phyloP scores from a whole-genome alignment of 2,329 filamentous ascomycete genomes.

The Macrophomina phaseolina region DNA sequence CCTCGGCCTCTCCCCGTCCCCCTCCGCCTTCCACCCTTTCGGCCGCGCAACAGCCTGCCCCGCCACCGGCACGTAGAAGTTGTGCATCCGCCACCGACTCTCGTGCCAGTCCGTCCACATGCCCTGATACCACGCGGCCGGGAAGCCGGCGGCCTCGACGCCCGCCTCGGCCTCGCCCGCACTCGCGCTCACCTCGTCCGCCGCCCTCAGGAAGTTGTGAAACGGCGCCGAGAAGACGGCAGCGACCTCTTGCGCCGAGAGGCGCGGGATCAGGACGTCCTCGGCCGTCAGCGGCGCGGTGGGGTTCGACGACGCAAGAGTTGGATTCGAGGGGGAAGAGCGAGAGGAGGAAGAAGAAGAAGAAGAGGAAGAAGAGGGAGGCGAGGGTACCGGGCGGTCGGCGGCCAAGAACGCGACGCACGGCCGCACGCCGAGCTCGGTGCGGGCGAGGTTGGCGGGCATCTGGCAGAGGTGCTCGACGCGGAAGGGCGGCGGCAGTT shows the following conservation, averaged over 20 bases:
- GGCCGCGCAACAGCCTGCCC: constrained; percentile 73
- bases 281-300: constrained; percentile 54
- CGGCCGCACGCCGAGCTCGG: constrained; percentile 56
- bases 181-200: constrained; percentile 57
- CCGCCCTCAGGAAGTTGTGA: constrained; percentile 73
- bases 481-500: constrained; percentile 76
- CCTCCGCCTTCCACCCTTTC: constrained; percentile 22
- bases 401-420: constrained; percentile 66
- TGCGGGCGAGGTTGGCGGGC: constrained; percentile 62
- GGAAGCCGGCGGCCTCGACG: constrained; percentile 39
- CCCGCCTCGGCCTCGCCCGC: constrained; percentile 25
- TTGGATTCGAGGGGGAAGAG: constrained; percentile 18
- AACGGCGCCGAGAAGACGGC: constrained; percentile 93
- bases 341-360: background rate
- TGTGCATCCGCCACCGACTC: constrained; percentile 82
- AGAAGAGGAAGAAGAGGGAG: background rate
- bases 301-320: constrained; percentile 14
- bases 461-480: constrained; percentile 89
- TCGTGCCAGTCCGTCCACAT: constrained; percentile 81
- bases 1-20: background rate
- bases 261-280: constrained; percentile 74
- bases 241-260: constrained; percentile 90
- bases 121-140: constrained; percentile 82
- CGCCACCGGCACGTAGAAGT: constrained; percentile 85
- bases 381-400: background rate